Evolutionary conservation across 306 rosid genomes (phyloP).

Genomic region (Glycine soja): DNA sequence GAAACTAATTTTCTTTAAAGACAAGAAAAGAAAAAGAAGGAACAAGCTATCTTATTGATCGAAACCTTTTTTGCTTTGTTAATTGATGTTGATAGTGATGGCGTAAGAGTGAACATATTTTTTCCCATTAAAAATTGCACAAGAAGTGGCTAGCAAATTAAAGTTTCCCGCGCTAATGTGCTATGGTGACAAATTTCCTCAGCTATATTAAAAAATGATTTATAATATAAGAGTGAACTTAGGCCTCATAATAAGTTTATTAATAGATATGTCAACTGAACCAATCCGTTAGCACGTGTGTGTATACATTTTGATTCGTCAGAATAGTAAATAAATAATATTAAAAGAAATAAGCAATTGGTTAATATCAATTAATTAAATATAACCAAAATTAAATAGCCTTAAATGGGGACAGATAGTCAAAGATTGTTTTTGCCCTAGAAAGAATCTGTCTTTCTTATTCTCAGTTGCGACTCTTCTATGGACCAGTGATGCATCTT

Average conservation of each 20-base stretch:
- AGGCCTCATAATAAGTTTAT: neutral
- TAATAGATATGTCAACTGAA: neutral
- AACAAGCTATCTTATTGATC: constrained; percentile 27
- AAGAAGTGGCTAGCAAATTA: neutral
- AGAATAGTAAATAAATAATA: constrained; percentile 26
- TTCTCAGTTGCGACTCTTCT: constrained; percentile 42
- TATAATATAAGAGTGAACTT: neutral
- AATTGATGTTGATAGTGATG: constrained; percentile 20
- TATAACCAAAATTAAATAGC: neutral
- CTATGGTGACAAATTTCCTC: neutral
- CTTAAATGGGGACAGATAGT: constrained; percentile 52
- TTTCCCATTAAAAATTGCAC: neutral
- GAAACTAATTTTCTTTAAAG: neutral
- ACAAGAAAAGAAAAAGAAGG: neutral
- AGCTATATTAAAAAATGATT: no score
- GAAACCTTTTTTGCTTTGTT: constrained; percentile 2
- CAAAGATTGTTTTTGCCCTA: constrained; percentile 48
- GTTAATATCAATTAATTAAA: neutral
- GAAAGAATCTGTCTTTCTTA: constrained; percentile 45
- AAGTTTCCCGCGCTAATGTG: neutral
- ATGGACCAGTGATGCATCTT: constrained; percentile 44
- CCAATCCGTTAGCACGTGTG: neutral
- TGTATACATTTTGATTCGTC: neutral
- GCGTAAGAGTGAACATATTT: neutral
- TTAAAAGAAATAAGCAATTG: neutral